Evolutionary conservation across 352 stramenopile genomes (phyloP), one percentile per base, ranked within the genome.

Genomic region (Globisporangium camurandrum): DNA sequence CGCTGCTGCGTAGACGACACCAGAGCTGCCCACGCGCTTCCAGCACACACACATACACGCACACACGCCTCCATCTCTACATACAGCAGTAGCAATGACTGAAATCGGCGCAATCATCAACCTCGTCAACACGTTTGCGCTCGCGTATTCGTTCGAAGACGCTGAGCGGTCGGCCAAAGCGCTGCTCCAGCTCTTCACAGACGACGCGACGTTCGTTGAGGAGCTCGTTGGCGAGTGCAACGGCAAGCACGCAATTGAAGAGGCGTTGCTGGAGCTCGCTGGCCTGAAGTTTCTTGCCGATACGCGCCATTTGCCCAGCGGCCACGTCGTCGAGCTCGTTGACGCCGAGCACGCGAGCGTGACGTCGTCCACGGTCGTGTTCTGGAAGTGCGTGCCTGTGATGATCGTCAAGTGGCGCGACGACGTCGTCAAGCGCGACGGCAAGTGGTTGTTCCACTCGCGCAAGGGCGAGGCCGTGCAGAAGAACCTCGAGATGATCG

Each of bases 401-500:
- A 88, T 90, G 73, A 63, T 93, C 46, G 70, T 93, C 58, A 76
- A 83, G 51, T 93, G 81, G 81, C 74, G 67, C 49, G 81, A 93
- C 51, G 64, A 67, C 12, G 72, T 93, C 30, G 70, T 86, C 51
- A 90, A 89, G 66, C 56, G 60, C 41, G 78, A 86, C 56, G 76
- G 76, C 37, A 63, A 71, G 55, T 93, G 81, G 81, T 54, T 81
- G 45, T 93, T 93, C 62, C 67, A 85, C 62, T 66, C 71, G 47
- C 74, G 81, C 38, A 57, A 62, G 59, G 80, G 76, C 46, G 72
- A 93, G 33, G 67, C 78, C 37, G 75, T 93, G 63, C 81, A 93
- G 65, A 93, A 93, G 67, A 90, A 93, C 64, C 67, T 93, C 57
- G 81, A 93, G 63, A 88, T 90, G 71, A 88, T 93, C 53, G 81